Evolutionary conservation across 1,284 basidiomycete species (phyloP).

Genomic region (Anthracocystis panici-leucophaei): DNA sequence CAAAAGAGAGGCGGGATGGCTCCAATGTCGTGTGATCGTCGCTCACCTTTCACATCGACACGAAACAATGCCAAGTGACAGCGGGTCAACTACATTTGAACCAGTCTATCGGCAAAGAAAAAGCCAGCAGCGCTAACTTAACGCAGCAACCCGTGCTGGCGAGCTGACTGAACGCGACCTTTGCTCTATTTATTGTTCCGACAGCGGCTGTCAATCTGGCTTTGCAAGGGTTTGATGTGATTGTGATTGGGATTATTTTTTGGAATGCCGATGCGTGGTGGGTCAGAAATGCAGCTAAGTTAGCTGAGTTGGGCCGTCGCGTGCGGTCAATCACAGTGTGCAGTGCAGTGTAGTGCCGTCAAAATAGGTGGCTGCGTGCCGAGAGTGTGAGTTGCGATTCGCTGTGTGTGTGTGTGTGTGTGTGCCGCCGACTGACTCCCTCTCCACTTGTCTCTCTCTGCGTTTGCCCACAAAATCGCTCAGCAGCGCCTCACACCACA

Average conservation of each 20-base stretch:
- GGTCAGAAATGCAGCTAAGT: neutral
- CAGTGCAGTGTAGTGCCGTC: too few relatives aligned
- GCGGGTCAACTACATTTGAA: neutral
- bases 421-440: too few relatives aligned
- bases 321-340: too few relatives aligned
- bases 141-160: too few relatives aligned
- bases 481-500: neutral
- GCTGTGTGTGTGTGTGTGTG: too few relatives aligned
- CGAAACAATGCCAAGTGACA: constrained; percentile 1
- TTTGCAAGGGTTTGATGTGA: neutral
- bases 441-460: neutral
- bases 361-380: too few relatives aligned
- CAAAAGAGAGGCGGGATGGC: neutral
- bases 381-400: too few relatives aligned
- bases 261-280: constrained; percentile 7
- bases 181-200: too few relatives aligned
- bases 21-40: constrained; percentile 6
- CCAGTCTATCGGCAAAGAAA: neutral
- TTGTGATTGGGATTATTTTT: neutral
- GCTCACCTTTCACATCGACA: neutral
- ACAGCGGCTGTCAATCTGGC: neutral
- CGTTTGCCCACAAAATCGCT: neutral
- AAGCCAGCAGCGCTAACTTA: too few relatives aligned
- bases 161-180: constrained; percentile 1
- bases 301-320: too few relatives aligned